Evolutionary conservation across 2,329 filamentous ascomycete genomes (phyloP).

Genomic region (Rhynchosporium graminicola): DNA sequence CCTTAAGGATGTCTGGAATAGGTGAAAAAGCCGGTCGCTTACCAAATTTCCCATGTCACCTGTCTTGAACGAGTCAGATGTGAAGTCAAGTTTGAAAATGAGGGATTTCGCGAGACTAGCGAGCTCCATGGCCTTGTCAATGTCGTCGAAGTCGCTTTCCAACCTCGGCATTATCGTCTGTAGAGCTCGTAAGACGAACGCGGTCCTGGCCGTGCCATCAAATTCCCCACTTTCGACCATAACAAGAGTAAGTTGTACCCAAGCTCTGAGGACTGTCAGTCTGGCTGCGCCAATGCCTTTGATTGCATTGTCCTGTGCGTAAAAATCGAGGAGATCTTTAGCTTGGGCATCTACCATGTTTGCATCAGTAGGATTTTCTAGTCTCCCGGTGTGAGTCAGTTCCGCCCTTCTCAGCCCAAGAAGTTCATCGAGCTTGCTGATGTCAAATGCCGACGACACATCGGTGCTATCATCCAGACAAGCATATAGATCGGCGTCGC

Average conservation of each 20-base stretch:
- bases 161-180: slow-evolving; percentile 88
- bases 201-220: slow-evolving; percentile 67
- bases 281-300: slow-evolving; percentile 54
- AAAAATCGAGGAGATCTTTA: slow-evolving; percentile 58
- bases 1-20: slow-evolving; percentile 84
- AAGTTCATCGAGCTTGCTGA: slow-evolving; percentile 72
- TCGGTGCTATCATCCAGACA: slow-evolving; percentile 64
- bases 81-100: slow-evolving; percentile 69
- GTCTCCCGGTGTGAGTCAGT: slow-evolving; percentile 49
- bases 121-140: slow-evolving; percentile 71
- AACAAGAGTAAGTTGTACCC: slow-evolving; percentile 82
- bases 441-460: slow-evolving; percentile 61
- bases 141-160: slow-evolving; percentile 70
- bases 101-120: slow-evolving; percentile 74
- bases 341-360: slow-evolving; percentile 59
- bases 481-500: slow-evolving; percentile 65
- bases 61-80: slow-evolving; percentile 44
- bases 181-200: slow-evolving; percentile 81
- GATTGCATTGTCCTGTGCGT: slow-evolving; percentile 64
- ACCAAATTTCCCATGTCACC: slow-evolving; percentile 67
- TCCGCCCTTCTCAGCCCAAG: slow-evolving; percentile 70
- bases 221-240: slow-evolving; percentile 83
- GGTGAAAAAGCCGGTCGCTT: slow-evolving; percentile 85
- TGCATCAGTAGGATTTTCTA: slow-evolving; percentile 53
- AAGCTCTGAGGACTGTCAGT: slow-evolving; percentile 72